These are phyloP conservation scores for Fusarium sp. DNA, from an alignment of 2,329 filamentous ascomycete genomes.

Conservation along the genomic window DNA sequence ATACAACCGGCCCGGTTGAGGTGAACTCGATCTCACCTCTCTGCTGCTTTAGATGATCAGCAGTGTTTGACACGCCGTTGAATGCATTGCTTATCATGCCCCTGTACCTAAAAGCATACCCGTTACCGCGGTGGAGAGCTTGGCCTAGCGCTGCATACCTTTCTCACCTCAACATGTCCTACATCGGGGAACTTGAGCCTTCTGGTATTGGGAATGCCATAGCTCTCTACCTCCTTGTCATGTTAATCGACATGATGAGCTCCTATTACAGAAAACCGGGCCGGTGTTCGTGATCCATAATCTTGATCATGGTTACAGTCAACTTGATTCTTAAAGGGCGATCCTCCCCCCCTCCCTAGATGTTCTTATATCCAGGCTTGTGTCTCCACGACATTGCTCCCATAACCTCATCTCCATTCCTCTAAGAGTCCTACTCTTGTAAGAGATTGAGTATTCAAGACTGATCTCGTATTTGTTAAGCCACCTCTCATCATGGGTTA, in stretches of 20 bases:
- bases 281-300: slow-evolving; percentile 24
- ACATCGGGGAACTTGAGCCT: slow-evolving; percentile 9
- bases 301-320: slow-evolving; percentile 16
- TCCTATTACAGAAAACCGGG: slow-evolving; percentile 34
- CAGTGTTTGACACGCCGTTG: neutral
- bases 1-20: slow-evolving; percentile 29
- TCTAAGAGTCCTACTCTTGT: neutral
- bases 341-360: slow-evolving; percentile 1
- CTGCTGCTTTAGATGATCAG: neutral
- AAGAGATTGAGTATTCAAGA: neutral
- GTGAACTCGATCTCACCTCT: slow-evolving; percentile 5
- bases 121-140: slow-evolving; percentile 30
- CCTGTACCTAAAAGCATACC: slow-evolving; percentile 26
- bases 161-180: slow-evolving; percentile 4
- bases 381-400: slow-evolving; percentile 30
- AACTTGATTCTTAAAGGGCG: slow-evolving; percentile 31
- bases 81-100: slow-evolving; percentile 32
- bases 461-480: neutral
- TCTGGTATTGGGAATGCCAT: neutral
- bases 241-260: slow-evolving; percentile 24
- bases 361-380: slow-evolving; percentile 27
- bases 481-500: slow-evolving; percentile 35
- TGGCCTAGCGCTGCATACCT: slow-evolving; percentile 8
- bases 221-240: neutral
- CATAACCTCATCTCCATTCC: slow-evolving; percentile 4